These are phyloP conservation scores for Colletotrichum sublineola DNA, from an alignment of 2,329 filamentous ascomycete species.

Conservation along the genomic window DNA sequence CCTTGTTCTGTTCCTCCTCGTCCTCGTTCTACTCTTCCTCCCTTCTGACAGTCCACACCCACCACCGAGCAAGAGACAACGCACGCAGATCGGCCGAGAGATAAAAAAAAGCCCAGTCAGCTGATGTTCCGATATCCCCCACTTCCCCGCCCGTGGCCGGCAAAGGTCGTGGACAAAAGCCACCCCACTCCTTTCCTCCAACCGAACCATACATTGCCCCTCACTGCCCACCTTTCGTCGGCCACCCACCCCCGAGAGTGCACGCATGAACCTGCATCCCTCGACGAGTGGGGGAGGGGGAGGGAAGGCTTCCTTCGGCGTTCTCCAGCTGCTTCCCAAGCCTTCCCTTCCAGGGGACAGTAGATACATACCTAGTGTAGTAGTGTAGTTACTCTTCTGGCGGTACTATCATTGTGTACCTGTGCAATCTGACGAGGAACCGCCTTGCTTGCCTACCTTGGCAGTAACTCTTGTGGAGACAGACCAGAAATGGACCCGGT, in stretches of 20 bases:
- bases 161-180: too few relatives aligned
- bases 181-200: background rate
- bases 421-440: too few relatives aligned
- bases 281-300: background rate
- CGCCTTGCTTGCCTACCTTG: too few relatives aligned
- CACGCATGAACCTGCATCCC: background rate
- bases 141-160: background rate
- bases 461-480: background rate
- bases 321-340: background rate
- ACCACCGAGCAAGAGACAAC: background rate
- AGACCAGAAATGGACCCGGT: background rate
- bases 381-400: too few relatives aligned
- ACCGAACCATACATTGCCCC: too few relatives aligned
- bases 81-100: background rate
- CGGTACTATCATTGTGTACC: too few relatives aligned
- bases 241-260: background rate
- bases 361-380: background rate
- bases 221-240: background rate
- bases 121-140: background rate
- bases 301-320: background rate
- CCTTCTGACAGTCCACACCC: background rate
- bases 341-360: background rate
- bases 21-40: too few relatives aligned
- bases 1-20: too few relatives aligned
- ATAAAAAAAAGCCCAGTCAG: background rate